Percentiles rank a stretch among this genome's conserved stretches.
Evolutionary conservation across 23 red algal genomes (phyloP).

Genomic region (Chondrus crispus): DNA sequence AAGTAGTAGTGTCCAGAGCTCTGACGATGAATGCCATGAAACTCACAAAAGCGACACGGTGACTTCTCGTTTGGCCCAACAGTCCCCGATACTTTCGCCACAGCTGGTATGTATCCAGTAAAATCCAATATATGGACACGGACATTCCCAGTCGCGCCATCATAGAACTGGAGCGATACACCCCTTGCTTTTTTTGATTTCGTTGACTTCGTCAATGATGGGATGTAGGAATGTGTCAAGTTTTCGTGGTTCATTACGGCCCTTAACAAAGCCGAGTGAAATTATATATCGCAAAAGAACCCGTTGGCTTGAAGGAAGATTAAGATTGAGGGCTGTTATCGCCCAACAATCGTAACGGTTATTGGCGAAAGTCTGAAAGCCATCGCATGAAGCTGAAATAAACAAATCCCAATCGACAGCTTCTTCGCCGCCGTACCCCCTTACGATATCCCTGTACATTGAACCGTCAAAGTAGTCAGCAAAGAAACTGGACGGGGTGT

Average conservation of each 20-base stretch:
- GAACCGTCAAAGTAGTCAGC: neutral
- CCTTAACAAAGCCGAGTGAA: neutral
- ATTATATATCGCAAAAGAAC: neutral
- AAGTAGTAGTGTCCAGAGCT: neutral
- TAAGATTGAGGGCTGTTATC: conserved; percentile 2
- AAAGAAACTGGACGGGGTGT: too few species aligned
- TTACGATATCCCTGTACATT: neutral
- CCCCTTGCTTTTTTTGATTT: neutral
- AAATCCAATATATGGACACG: conserved; percentile 5
- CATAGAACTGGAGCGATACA: neutral
- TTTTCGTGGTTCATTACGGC: neutral
- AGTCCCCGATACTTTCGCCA: neutral
- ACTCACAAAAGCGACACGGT: neutral
- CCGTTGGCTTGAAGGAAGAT: neutral
- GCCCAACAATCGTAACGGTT: neutral
- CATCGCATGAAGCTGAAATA: neutral
- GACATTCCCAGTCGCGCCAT: neutral
- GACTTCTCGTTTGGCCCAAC: neutral
- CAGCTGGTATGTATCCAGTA: neutral
- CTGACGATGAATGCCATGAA: neutral
- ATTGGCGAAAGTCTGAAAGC: neutral
- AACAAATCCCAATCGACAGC: neutral
- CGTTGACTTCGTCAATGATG: neutral
- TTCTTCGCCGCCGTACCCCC: neutral
- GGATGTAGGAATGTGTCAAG: neutral